Base-by-base conservation (phyloP, 2,329 filamentous ascomycete genomes). In the Ceratocystiopsis sp. region DNA sequence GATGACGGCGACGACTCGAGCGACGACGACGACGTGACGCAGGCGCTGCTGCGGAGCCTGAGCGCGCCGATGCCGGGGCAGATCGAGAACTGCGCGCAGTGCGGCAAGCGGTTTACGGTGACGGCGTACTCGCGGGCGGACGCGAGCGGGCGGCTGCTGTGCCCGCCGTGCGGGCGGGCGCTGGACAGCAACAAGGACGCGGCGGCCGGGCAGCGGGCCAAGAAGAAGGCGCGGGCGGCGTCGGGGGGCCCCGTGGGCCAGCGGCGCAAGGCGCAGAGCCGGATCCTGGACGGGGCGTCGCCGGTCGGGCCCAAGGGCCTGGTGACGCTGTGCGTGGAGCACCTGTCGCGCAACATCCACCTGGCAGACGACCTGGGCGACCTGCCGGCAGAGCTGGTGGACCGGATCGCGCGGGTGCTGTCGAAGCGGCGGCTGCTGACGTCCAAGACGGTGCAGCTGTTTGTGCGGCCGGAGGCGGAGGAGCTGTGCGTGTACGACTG, bases 41-140 rank as follows among this genome's bases (percentile, higher is more conserved):
- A 59, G 13, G 62, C 65, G 52, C 59, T 75, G 16, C 61, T 75
- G 53, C 52, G 69, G 21, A 53, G 61, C 14, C 60, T 62, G 10
- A 65, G 65, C 21, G 36, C 42, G 32, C 78, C 78, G 2, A 57
- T 79, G n/a, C 83, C 85, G 2, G 86, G 84, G 3, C 89, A 96
- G 59, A 74, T 89, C 55, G 85, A 83, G 49, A 87, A 94, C 51
- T 96, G 89, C 56, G 85, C 83, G 48, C 63, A 78, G 3, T 96
- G 89, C 58, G 69, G 72, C 37, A 93, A 91, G 58, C 78, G 86
- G 35, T 96, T 96, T 55, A 94, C 85, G 0, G 87, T 96, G 38
- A 95, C 89, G 0, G 73, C 84, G 0, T 95, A 95, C 62, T 86
- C 81, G 48, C 80, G 85, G 50, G 73, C 78, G 25, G 85, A 83